Conservation (phyloP, 2,329 filamentous ascomycete genomes). For the Aspergillus brunneoviolaceus region DNA sequence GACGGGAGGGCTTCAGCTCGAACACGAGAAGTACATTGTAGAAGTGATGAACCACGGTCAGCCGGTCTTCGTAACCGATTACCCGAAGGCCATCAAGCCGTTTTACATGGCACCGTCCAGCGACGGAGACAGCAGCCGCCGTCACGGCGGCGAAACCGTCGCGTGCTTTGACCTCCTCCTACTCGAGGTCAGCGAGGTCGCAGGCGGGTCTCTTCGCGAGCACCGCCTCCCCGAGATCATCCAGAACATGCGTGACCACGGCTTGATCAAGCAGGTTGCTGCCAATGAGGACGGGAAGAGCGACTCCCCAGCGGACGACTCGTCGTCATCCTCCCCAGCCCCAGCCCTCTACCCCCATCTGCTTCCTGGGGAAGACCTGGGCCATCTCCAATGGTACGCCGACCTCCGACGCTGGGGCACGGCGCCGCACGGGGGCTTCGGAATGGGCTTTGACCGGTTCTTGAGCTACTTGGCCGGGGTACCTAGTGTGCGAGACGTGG, state of each 20-base stretch:
- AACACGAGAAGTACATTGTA: conserved; percentile 90
- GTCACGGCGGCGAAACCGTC: conserved; percentile 56
- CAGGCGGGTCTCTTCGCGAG: conserved; percentile 86
- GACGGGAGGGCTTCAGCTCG: conserved; percentile 75
- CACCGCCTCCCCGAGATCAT: conserved; percentile 68
- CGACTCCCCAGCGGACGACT: not conserved
- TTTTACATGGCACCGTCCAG: conserved; percentile 77
- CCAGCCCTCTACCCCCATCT: conserved; percentile 38
- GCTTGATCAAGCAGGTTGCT: conserved; percentile 50
- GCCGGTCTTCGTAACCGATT: conserved; percentile 90
- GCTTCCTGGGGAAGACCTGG: conserved; percentile 40
- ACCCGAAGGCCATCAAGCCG: conserved; percentile 83
- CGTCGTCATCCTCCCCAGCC: too few relatives aligned
- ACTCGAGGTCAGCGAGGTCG: conserved; percentile 81
- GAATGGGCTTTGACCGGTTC: conserved; percentile 83
- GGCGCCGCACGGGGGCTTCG: conserved; percentile 87
- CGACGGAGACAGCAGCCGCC: not conserved
- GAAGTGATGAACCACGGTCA: conserved; percentile 59
- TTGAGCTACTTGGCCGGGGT: conserved; percentile 80
- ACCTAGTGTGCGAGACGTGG: conserved; percentile 78
- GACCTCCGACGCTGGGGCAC: conserved; percentile 89
- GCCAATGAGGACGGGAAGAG: not conserved
- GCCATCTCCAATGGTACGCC: conserved; percentile 77
- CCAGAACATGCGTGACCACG: conserved; percentile 68
- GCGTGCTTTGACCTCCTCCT: conserved; percentile 90